phyloP scores from a whole-genome alignment of 75 land plant genomes.

The Picea sitchensis region DNA sequence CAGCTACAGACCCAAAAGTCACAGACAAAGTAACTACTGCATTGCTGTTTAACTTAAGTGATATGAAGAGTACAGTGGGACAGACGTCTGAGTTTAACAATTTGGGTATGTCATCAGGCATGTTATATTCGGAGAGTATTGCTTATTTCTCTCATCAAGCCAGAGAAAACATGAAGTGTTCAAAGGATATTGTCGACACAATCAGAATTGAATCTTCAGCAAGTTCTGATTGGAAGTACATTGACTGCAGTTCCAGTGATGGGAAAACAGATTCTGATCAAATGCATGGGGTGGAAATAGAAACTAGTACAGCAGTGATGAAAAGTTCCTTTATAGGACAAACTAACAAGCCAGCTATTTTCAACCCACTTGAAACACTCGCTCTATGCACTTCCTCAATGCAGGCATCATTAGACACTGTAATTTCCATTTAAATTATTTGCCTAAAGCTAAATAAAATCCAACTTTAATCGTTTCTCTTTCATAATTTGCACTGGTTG shows the following conservation, averaged over 20 bases:
- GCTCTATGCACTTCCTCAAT: not conserved
- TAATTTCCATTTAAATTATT: not conserved
- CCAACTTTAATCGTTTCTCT: not conserved
- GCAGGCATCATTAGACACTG: not conserved
- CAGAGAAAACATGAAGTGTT: not conserved
- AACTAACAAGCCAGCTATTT: not conserved
- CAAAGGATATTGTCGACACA: not conserved
- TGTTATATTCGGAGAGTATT: not conserved
- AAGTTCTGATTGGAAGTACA: not conserved
- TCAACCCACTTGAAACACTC: not conserved
- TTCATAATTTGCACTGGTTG: not conserved
- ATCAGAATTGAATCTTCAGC: not conserved
- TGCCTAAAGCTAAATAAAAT: too few species aligned
- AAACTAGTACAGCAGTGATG: not conserved
- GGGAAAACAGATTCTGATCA: not conserved
- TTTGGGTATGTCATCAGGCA: not conserved
- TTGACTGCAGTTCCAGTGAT: not conserved
- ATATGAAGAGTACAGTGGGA: conserved; percentile 1
- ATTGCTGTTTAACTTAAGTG: not conserved
- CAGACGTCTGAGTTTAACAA: not conserved
- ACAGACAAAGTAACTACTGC: not conserved
- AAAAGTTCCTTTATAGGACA: not conserved
- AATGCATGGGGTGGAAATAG: not conserved
- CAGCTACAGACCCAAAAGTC: not conserved
- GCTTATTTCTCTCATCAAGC: not conserved